phyloP scores from a whole-genome alignment of 2,329 filamentous ascomycete species.

The Graphiopsis chlorocephala region DNA sequence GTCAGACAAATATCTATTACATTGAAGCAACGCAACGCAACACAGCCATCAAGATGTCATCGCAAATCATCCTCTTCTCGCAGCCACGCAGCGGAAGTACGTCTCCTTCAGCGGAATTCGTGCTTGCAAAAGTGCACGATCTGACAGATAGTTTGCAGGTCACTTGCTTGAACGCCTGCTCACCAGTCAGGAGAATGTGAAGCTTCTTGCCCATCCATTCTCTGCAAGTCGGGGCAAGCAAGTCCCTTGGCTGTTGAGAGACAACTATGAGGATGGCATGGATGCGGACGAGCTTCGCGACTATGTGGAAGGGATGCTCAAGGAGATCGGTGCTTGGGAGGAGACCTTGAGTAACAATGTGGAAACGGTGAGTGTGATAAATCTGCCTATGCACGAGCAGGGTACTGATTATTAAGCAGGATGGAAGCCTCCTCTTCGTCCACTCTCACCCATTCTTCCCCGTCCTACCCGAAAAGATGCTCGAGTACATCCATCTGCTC shows the following conservation, averaged over 20 bases:
- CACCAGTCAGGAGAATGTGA: slow-evolving; percentile 14
- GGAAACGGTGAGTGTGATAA: neutral
- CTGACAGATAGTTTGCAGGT: neutral
- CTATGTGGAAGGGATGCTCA: neutral
- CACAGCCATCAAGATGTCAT: neutral
- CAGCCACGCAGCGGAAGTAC: slow-evolving; percentile 14
- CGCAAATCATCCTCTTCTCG: slow-evolving; percentile 13
- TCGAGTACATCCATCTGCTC: neutral
- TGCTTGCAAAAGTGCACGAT: neutral
- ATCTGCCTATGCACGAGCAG: neutral
- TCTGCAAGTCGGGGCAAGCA: slow-evolving; percentile 15
- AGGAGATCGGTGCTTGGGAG: neutral
- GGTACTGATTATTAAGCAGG: neutral
- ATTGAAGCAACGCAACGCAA: too few relatives aligned
- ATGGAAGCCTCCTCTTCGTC: neutral
- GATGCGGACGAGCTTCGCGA: neutral
- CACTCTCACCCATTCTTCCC: slow-evolving; percentile 13
- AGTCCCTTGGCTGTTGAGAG: slow-evolving; percentile 14
- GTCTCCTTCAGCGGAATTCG: neutral
- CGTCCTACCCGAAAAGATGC: slow-evolving; percentile 1
- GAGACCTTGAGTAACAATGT: neutral
- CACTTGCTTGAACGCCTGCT: slow-evolving; percentile 18
- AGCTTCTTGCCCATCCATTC: slow-evolving; percentile 7
- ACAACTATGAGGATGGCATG: slow-evolving; percentile 13
- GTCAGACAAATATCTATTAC: neutral